These are phyloP conservation scores for Leccinum variicolor DNA, from an alignment of 768 basidiomycete genomes.

Conservation along the genomic window DNA sequence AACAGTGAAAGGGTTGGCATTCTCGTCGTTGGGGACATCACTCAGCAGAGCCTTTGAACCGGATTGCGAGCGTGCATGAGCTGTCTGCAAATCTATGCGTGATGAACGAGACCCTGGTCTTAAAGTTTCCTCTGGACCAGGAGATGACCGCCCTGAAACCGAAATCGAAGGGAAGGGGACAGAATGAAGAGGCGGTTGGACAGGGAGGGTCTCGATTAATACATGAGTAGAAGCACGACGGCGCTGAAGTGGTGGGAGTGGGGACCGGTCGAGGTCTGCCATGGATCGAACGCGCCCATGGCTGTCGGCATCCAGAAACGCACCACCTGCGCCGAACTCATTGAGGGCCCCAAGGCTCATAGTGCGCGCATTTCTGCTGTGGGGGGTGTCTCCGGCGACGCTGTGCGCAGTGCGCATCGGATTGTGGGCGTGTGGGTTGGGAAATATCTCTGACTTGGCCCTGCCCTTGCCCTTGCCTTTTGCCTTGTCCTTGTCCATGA, in stretches of 20 bases:
- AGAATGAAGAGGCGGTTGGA: conserved; percentile 41
- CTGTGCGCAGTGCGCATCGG: conserved; percentile 42
- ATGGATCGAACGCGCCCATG: conserved; percentile 54
- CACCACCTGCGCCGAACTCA: conserved; percentile 46
- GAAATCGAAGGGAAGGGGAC: conserved; percentile 67
- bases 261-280: conserved; percentile 48
- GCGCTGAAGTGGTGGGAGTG: conserved; percentile 40
- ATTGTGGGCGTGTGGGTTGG: conserved; percentile 40
- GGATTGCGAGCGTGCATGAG: conserved; percentile 49
- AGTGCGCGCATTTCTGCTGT: conserved; percentile 50
- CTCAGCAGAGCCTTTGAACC: conserved; percentile 44
- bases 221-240: conserved; percentile 51
- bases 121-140: conserved; percentile 37
- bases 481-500: conserved; percentile 67
- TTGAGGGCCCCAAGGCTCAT: conserved; percentile 67
- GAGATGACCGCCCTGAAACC: conserved; percentile 45
- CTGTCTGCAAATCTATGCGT: conserved; percentile 28
- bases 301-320: conserved; percentile 42
- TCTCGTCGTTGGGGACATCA: conserved; percentile 32
- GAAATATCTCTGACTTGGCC: conserved; percentile 36
- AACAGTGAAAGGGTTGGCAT: conserved; percentile 33
- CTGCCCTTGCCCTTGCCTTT: conserved; percentile 38
- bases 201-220: conserved; percentile 41
- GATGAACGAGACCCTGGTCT: conserved; percentile 35
- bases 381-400: conserved; percentile 38